Evolutionary conservation across 2,329 filamentous ascomycete species (phyloP).

Genomic region (Pseudocercospora cruenta): DNA sequence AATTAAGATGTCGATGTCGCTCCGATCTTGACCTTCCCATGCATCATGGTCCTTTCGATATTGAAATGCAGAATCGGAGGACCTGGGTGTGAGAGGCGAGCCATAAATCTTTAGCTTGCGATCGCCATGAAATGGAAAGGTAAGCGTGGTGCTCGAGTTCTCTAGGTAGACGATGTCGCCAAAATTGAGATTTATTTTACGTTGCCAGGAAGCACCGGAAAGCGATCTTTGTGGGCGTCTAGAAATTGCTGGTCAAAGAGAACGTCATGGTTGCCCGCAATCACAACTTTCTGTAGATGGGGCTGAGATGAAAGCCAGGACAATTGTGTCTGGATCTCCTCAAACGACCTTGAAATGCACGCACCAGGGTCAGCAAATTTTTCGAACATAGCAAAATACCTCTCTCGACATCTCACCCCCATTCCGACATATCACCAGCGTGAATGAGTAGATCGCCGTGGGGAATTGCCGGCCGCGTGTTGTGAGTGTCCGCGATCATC

Average conservation of each 20-base stretch:
- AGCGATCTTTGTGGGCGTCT: background rate
- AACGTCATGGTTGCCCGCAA: slow-evolving; percentile 33
- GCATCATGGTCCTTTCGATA: slow-evolving; percentile 40
- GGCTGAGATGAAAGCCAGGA: slow-evolving; percentile 28
- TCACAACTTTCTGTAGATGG: slow-evolving; percentile 29
- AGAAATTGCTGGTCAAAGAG: slow-evolving; percentile 22
- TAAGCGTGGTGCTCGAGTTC: slow-evolving; percentile 37
- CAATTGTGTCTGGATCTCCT: slow-evolving; percentile 27
- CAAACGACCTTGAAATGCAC: slow-evolving; percentile 13
- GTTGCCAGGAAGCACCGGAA: slow-evolving; percentile 20
- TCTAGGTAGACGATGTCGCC: slow-evolving; percentile 43
- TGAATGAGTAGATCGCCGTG: slow-evolving; percentile 32
- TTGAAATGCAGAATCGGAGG: slow-evolving; percentile 60
- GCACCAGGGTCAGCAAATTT: no score
- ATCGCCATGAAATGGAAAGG: slow-evolving; percentile 51
- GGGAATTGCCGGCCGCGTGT: slow-evolving; percentile 22
- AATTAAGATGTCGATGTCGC: slow-evolving; percentile 43
- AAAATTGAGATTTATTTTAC: slow-evolving; percentile 37
- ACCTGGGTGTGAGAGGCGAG: slow-evolving; percentile 66
- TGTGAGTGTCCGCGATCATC: slow-evolving; percentile 37
- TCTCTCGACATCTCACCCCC: no score
- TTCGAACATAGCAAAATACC: no score
- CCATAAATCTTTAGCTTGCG: slow-evolving; percentile 73
- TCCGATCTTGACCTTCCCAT: slow-evolving; percentile 22
- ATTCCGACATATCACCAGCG: slow-evolving; percentile 30